Conservation (phyloP, 768 basidiomycete genomes). For the Mycena metata region DNA sequence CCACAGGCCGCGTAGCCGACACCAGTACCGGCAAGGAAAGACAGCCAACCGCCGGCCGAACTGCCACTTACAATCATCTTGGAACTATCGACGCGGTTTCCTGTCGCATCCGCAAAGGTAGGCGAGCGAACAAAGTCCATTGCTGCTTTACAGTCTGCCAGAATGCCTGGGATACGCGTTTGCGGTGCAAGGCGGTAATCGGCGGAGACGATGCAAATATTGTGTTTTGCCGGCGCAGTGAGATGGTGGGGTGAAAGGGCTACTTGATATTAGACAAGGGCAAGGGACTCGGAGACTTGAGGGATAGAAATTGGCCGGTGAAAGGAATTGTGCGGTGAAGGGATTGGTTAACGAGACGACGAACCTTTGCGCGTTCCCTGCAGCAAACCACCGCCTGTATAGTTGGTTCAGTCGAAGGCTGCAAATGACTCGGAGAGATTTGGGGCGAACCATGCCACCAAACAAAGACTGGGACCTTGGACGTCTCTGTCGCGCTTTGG, state of each 20-base stretch:
- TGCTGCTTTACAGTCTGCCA: constrained; percentile 52
- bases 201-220: constrained; percentile 49
- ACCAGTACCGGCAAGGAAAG: constrained; percentile 51
- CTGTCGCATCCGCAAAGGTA: constrained; percentile 46
- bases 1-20: constrained; percentile 53
- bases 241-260: constrained; percentile 53
- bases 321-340: too few species aligned
- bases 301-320: too few species aligned
- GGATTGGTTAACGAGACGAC: not conserved
- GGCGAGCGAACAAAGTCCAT: constrained; percentile 48
- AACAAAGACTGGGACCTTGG: constrained; percentile 48
- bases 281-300: not conserved
- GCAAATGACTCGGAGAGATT: not conserved
- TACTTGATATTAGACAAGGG: constrained; percentile 26
- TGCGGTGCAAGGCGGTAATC: constrained; percentile 57
- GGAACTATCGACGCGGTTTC: constrained; percentile 45
- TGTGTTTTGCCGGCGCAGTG: constrained; percentile 47
- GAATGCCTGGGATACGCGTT: constrained; percentile 46
- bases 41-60: constrained; percentile 57
- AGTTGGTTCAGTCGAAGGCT: not conserved
- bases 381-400: constrained; percentile 49
- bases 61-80: constrained; percentile 53
- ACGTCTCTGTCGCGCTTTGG: constrained; percentile 43
- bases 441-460: constrained; percentile 53
- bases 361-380: constrained; percentile 48